Conservation (phyloP, 257 asterid species). For the Nyctanthes arbortristis region DNA sequence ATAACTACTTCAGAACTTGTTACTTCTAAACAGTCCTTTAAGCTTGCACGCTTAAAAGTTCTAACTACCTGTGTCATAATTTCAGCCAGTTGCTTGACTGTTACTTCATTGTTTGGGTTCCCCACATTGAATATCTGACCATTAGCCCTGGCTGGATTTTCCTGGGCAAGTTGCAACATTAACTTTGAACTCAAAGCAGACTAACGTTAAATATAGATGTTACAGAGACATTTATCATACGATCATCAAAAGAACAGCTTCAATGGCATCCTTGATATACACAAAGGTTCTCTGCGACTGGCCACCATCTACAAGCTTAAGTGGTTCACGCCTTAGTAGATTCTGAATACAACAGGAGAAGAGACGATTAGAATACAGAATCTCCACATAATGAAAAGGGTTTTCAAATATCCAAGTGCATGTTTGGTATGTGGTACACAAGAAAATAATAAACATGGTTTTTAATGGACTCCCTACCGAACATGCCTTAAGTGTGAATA, state of each 20-base stretch:
- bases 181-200: conserved; percentile 16
- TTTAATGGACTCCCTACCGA: too few relatives aligned
- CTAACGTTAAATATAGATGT: conserved; percentile 4
- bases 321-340: conserved; percentile 82
- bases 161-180: conserved; percentile 47
- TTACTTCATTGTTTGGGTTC: conserved; percentile 92
- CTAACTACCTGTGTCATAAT: conserved; percentile 87
- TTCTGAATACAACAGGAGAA: conserved; percentile 44
- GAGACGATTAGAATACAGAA: conserved; percentile 13
- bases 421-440: neutral
- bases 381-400: conserved; percentile 3
- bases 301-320: conserved; percentile 97
- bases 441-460: too few relatives aligned
- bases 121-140: conserved; percentile 94
- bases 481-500: neutral
- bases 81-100: conserved; percentile 95
- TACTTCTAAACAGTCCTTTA: neutral
- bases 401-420: neutral
- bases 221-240: conserved; percentile 45
- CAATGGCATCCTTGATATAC: conserved; percentile 92
- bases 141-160: conserved; percentile 91
- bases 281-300: conserved; percentile 90
- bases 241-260: conserved; percentile 89
- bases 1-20: neutral
- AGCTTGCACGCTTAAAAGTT: neutral